A percentile compares a stretch with the other conserved stretches of the same genome.
These are phyloP conservation scores for Auricularia heimuer DNA, from an alignment of 768 basidiomycete species.

Conservation along the genomic window DNA sequence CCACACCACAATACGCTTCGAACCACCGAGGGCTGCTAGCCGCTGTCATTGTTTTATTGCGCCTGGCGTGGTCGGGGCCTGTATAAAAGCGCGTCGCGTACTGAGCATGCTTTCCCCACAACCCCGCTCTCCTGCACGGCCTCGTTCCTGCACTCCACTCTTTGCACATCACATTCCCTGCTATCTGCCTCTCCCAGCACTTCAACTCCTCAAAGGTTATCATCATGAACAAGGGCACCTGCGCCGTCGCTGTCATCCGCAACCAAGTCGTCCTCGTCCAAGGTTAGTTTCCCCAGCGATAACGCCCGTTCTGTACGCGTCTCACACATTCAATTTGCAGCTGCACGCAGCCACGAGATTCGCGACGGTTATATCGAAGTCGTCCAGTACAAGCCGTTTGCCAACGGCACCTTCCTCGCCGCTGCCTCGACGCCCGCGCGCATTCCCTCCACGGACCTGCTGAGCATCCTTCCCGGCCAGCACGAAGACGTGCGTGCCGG, in stretches of 20 bases:
- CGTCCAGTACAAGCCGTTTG: slow-evolving; percentile 53
- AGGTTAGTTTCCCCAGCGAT: slow-evolving; percentile 31
- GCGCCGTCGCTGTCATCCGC: slow-evolving; percentile 61
- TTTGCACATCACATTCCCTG: slow-evolving; percentile 3
- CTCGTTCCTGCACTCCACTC: neutral
- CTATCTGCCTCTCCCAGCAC: neutral
- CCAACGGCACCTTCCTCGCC: slow-evolving; percentile 55
- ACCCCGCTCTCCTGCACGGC: too few species aligned
- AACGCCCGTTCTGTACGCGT: slow-evolving; percentile 4
- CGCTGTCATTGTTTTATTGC: too few species aligned
- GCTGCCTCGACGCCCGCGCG: slow-evolving; percentile 51
- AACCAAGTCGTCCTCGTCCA: slow-evolving; percentile 60
- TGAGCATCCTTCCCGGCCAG: slow-evolving; percentile 44
- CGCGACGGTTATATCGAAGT: slow-evolving; percentile 58
- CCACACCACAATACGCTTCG: too few species aligned
- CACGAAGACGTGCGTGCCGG: slow-evolving; percentile 14
- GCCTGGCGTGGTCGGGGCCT: too few species aligned
- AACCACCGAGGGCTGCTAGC: too few species aligned
- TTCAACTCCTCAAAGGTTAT: neutral
- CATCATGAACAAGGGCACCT: slow-evolving; percentile 31
- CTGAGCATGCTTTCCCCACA: too few species aligned
- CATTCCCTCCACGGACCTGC: slow-evolving; percentile 48
- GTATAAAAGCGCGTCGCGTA: too few species aligned
- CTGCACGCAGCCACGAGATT: slow-evolving; percentile 43
- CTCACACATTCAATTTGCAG: slow-evolving; percentile 23